Evolutionary conservation across 2,329 filamentous ascomycete species (phyloP), one percentile per base, ranked within the genome.

Genomic region (Hypoxylon sp.): DNA sequence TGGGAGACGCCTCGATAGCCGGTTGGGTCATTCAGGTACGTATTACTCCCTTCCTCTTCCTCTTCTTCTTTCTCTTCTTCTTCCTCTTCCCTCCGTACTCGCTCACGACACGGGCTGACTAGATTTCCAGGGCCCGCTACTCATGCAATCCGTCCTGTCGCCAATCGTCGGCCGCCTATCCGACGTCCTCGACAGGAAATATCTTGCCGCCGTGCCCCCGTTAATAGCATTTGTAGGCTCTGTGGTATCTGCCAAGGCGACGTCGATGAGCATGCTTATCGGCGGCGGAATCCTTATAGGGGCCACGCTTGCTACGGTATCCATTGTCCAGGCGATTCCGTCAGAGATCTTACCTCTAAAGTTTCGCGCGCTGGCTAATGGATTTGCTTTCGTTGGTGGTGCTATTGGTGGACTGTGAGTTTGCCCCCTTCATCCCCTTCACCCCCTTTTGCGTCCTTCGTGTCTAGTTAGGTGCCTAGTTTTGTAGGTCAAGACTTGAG

Each of bases 201-300:
- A 79, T 50, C 76, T 87, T 15, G 83, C 84, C 0, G 75, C 82
- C 0, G 73, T 82, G 4, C 84, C 84, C 3, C 84, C 84, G 0
- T 71, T 85, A 0, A 79, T 87, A 22, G 84, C 85, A 2, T 85
- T 85, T 59, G 78, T 79, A 8, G 85, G 85, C 11, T 80, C 83
- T 6, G 78, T 86, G 13, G 75, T 87, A 1, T 87, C 82, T 6
- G 85, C 84, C 4, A 85, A 81, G 65, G 85, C 85, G 0, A 82
- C 77, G 0, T 82, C 79, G 2, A 87, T 87, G 85, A 79, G 77
- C 51, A 83, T 84, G 77, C 75, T 87, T 3, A 85, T 86, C 55
- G 84, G 81, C 6, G 85, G 84, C n/a, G 83, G 84, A 10, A 81
- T 87, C 4, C 74, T 87, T n/a, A 84, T 86, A 47, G 85, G 85